Conservation (phyloP, 78 protist species). For the Dictyostelium discoideum region dicty_2.7 NC_007089.4:5580501-5581000, state of each 20-base stretch:
- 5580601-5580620: background rate
- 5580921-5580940: background rate
- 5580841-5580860: background rate
- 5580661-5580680: conserved; percentile 59
- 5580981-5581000: too few species aligned
- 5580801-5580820: background rate
- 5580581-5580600: conserved; percentile 54
- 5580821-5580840: background rate
- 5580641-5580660: conserved; percentile 49
- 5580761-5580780: too few species aligned
- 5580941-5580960: background rate
- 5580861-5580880: conserved; percentile 72
- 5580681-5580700: conserved; percentile 39
- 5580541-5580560: conserved; percentile 9
- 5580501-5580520: background rate
- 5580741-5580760: conserved; percentile 6
- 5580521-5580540: background rate
- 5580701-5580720: conserved; percentile 21
- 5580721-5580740: conserved; percentile 22
- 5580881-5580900: conserved; percentile 23
- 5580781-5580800: background rate
- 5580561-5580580: background rate
- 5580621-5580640: conserved; percentile 26
- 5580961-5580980: too few species aligned
- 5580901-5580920: background rate